A percentile compares a stretch with the other conserved stretches of the same genome.
Conservation (phyloP, 805 yeast species). For the Phaffomyces opuntiae region DNA sequence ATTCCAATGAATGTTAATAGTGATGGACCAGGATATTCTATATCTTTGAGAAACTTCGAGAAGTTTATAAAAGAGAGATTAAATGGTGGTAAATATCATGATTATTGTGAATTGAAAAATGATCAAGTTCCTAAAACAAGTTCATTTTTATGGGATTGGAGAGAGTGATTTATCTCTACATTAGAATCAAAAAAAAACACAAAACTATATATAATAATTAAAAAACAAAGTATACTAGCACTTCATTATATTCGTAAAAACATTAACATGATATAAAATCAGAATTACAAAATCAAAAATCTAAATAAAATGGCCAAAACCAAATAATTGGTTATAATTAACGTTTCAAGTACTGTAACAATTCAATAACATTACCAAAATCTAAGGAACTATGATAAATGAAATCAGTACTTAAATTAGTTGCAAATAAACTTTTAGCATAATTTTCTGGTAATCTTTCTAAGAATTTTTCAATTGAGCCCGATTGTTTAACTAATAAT, state of each 20-base stretch:
- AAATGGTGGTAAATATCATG: slow-evolving; percentile 7
- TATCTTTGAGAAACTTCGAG: slow-evolving; percentile 27
- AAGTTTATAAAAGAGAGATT: slow-evolving; percentile 9
- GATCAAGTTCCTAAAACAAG: slow-evolving; percentile 9
- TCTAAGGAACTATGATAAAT: slow-evolving; percentile 22
- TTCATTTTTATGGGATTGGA: slow-evolving; percentile 26
- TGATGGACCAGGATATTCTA: slow-evolving; percentile 41
- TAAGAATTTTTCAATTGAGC: slow-evolving; percentile 64
- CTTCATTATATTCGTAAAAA: background rate
- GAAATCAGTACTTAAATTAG: slow-evolving; percentile 22
- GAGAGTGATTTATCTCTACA: too few species aligned
- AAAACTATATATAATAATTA: background rate
- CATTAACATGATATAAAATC: background rate
- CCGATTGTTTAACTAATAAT: slow-evolving; percentile 59
- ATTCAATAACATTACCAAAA: slow-evolving; percentile 22
- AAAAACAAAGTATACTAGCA: background rate
- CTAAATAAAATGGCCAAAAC: background rate
- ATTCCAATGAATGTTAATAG: slow-evolving; percentile 35
- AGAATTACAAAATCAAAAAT: background rate
- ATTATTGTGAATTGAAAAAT: slow-evolving; percentile 10
- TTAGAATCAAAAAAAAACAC: background rate
- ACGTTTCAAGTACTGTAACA: slow-evolving; percentile 21
- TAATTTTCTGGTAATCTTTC: slow-evolving; percentile 81
- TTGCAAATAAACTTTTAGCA: slow-evolving; percentile 68
- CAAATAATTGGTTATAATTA: background rate